Conservation (phyloP, 2,329 filamentous ascomycete genomes). For the Bipolaris victoriae region DNA sequence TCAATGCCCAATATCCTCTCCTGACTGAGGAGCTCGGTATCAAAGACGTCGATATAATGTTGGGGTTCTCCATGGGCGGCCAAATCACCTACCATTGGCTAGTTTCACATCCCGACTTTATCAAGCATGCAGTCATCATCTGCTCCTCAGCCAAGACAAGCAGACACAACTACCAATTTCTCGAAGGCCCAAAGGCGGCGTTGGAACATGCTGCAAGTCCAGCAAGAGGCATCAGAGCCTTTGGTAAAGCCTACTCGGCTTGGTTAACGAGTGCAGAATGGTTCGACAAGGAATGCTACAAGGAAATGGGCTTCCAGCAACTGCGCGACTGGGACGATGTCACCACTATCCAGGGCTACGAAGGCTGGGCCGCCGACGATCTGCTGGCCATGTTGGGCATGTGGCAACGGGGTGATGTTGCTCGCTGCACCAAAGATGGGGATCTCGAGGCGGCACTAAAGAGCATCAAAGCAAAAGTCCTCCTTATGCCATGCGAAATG, state of each 20-base stretch:
- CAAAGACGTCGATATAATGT: conserved; percentile 53
- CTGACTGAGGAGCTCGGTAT: conserved; percentile 52
- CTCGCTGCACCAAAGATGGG: conserved; percentile 32
- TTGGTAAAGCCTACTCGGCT: conserved; percentile 49
- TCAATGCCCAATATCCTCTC: conserved; percentile 58
- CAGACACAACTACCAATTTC: conserved; percentile 61
- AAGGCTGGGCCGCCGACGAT: conserved; percentile 47
- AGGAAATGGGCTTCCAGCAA: conserved; percentile 37
- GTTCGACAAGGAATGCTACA: conserved; percentile 50
- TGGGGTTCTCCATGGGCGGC: conserved; percentile 65
- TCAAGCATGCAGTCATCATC: conserved; percentile 53
- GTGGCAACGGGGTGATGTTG: conserved; percentile 53
- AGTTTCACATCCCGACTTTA: conserved; percentile 57
- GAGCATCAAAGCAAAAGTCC: conserved; percentile 44
- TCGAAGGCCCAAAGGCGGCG: conserved; percentile 60
- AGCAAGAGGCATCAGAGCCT: conserved; percentile 40
- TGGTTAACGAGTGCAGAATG: conserved; percentile 52
- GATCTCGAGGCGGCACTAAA: conserved; percentile 44
- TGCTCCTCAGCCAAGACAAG: conserved; percentile 60
- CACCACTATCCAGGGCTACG: conserved; percentile 23
- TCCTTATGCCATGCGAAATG: conserved; percentile 51
- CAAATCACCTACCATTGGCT: conserved; percentile 61
- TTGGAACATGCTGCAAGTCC: conserved; percentile 54
- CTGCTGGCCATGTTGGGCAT: conserved; percentile 48
- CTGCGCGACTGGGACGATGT: conserved; percentile 39